Conservation (phyloP, 768 basidiomycete genomes). For the Podaxis sp. region DNA sequence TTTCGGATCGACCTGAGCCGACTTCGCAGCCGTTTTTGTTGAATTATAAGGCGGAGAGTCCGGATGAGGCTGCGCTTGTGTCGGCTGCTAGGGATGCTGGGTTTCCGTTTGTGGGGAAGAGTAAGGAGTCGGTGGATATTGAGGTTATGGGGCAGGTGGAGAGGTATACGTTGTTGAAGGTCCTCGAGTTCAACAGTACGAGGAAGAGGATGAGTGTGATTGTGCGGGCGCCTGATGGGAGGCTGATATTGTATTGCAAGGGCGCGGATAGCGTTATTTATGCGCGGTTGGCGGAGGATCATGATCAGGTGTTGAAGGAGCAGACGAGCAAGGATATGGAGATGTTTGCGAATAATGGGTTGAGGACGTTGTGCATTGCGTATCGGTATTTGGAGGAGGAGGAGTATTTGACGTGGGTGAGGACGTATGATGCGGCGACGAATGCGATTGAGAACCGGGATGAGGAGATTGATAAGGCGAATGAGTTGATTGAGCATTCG, state of each 20-base stretch:
- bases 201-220: conserved; percentile 96
- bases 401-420: conserved; percentile 79
- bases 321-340: conserved; percentile 88
- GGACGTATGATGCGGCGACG: conserved; percentile 78
- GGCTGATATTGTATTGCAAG: conserved; percentile 85
- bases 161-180: conserved; percentile 70
- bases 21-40: conserved; percentile 54
- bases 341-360: conserved; percentile 85
- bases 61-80: conserved; percentile 93
- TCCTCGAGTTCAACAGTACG: conserved; percentile 91
- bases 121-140: conserved; percentile 75
- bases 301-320: conserved; percentile 70
- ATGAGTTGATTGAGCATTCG: conserved; percentile 77
- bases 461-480: conserved; percentile 87
- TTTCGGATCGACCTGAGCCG: conserved; percentile 72
- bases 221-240: conserved; percentile 79
- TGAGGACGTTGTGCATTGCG: conserved; percentile 89
- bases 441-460: conserved; percentile 77
- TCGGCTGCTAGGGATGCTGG: conserved; percentile 89
- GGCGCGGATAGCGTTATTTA: conserved; percentile 98
- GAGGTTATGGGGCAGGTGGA: conserved; percentile 90
- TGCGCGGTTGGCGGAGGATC: conserved; percentile 71
- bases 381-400: conserved; percentile 75
- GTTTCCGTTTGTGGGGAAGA: conserved; percentile 81
- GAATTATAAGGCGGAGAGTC: conserved; percentile 94